phyloP scores from a whole-genome alignment of 2,329 filamentous ascomycete species.

The Helicocarpus griseus region DNA sequence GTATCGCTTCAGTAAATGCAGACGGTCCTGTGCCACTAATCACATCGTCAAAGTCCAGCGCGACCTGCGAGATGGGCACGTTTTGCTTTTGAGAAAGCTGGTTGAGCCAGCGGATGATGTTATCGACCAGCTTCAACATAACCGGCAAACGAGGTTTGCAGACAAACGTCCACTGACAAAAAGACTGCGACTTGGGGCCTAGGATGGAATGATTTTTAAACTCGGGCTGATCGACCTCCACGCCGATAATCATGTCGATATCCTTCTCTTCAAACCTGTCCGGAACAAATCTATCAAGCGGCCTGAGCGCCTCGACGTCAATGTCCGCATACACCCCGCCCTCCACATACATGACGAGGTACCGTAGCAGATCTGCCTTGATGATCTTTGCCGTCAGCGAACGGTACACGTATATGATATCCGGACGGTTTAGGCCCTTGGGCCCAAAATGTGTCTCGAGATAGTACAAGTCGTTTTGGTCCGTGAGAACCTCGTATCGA shows the following conservation, averaged over 20 bases:
- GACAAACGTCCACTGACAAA: constrained; percentile 69
- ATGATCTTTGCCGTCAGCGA: constrained; percentile 55
- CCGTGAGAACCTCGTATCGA: constrained; percentile 60
- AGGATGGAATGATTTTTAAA: constrained; percentile 56
- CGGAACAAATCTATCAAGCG: constrained; percentile 51
- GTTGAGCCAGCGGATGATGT: constrained; percentile 58
- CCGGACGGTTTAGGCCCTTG: constrained; percentile 54
- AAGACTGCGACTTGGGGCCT: constrained; percentile 58
- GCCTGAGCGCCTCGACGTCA: constrained; percentile 47
- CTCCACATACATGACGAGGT: constrained; percentile 58
- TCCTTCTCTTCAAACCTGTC: constrained; percentile 53
- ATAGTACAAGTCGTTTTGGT: constrained; percentile 57
- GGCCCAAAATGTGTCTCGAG: constrained; percentile 60
- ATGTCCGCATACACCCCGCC: constrained; percentile 53
- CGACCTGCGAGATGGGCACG: constrained; percentile 49
- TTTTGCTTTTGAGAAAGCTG: constrained; percentile 50
- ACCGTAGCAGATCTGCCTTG: constrained; percentile 57
- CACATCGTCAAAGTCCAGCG: constrained; percentile 61
- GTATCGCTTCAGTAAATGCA: constrained; percentile 56
- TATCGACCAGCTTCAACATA: constrained; percentile 58
- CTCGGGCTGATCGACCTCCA: constrained; percentile 62
- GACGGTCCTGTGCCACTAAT: constrained; percentile 64
- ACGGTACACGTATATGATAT: constrained; percentile 54
- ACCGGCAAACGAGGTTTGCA: constrained; percentile 57
- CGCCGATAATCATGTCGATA: constrained; percentile 60